Percentiles rank a stretch among this genome's conserved stretches.
Conservation (phyloP, 805 yeast species). For the Saccharomyces kudriavzevii region DNA sequence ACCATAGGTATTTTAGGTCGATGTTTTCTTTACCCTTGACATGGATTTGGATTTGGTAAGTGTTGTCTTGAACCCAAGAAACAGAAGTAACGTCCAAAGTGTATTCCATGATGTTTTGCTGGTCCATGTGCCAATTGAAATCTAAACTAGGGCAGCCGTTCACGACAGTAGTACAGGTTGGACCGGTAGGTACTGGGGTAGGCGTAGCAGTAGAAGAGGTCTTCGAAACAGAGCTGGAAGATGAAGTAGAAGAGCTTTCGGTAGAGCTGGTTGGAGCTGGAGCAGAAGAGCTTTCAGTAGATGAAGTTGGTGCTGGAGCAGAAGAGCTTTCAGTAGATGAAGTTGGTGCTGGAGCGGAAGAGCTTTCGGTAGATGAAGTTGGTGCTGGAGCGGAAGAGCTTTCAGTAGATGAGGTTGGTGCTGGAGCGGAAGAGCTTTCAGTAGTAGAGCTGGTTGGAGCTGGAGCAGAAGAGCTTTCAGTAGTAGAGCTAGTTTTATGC, state of each 20-base stretch:
- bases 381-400: neutral
- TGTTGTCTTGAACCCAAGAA: slow-evolving; percentile 5
- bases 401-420: neutral
- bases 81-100: slow-evolving; percentile 8
- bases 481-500: too few relatives aligned
- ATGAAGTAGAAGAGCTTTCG: neutral
- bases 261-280: neutral
- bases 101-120: slow-evolving; percentile 8
- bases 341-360: neutral
- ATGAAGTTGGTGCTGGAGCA: too few relatives aligned
- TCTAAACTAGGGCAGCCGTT: too few relatives aligned
- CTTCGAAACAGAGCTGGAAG: neutral
- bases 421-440: neutral
- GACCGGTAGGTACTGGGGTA: neutral
- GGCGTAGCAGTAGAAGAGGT: neutral
- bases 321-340: neutral
- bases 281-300: neutral
- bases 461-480: neutral
- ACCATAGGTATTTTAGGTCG: slow-evolving; percentile 7
- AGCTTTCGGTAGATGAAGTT: neutral
- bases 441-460: neutral
- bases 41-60: slow-evolving; percentile 10
- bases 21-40: slow-evolving; percentile 12
- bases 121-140: neutral
- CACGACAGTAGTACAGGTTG: too few relatives aligned